Evolutionary conservation across 179 eudicot species (phyloP).

Genomic region (Silene noctiflora): DNA sequence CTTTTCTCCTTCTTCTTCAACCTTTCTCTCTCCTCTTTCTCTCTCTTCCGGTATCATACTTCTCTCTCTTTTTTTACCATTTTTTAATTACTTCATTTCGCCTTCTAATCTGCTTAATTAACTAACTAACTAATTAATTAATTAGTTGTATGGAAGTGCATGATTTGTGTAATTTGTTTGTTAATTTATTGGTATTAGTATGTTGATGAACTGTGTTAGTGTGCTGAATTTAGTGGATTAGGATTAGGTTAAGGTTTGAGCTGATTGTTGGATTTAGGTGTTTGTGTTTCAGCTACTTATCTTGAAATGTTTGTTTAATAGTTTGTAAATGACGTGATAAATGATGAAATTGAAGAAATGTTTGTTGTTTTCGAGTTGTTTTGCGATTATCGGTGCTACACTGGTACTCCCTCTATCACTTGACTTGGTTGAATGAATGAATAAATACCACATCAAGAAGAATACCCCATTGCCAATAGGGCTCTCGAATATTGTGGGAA

Average conservation of each 20-base stretch:
- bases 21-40: constrained; percentile 34
- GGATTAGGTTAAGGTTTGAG: not conserved
- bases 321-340: too few relatives aligned
- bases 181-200: not conserved
- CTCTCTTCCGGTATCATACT: constrained; percentile 28
- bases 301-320: too few relatives aligned
- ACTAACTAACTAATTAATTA: too few relatives aligned
- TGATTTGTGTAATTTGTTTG: not conserved
- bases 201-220: not conserved
- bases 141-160: not conserved
- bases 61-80: not conserved
- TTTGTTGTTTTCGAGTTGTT: too few relatives aligned
- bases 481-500: too few relatives aligned
- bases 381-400: too few relatives aligned
- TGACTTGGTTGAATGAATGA: too few relatives aligned
- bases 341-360: too few relatives aligned
- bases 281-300: not conserved
- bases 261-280: not conserved
- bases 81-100: not conserved
- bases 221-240: not conserved
- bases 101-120: not conserved
- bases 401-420: too few relatives aligned
- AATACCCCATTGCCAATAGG: too few relatives aligned
- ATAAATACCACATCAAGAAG: too few relatives aligned
- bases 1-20: not conserved